Conservation (phyloP, 139 green algal species). For the Auxenochlorella protothecoides region DNA sequence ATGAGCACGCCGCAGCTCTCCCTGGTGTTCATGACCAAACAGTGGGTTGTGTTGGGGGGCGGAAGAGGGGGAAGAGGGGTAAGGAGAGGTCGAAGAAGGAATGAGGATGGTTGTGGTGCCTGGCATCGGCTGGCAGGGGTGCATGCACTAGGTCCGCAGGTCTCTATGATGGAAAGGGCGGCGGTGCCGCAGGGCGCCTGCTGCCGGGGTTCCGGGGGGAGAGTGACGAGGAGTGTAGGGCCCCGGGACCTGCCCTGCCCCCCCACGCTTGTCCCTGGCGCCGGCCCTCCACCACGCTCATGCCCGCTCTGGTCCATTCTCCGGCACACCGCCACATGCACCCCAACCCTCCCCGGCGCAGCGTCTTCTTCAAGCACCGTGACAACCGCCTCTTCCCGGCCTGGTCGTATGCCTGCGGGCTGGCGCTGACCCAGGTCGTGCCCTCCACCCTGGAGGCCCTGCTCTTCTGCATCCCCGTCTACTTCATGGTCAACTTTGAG, state of each 20-base stretch:
- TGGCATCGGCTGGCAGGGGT: no score
- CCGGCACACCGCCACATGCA: background rate
- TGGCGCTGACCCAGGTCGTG: slow-evolving; percentile 37
- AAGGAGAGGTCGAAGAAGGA: no score
- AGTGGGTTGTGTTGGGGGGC: slow-evolving; percentile 1
- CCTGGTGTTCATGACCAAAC: slow-evolving; percentile 41
- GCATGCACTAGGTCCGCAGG: no score
- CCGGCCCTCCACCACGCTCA: background rate
- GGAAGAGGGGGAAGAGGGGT: no score
- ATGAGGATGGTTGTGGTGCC: no score
- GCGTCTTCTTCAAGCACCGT: slow-evolving; percentile 76
- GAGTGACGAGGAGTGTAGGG: no score
- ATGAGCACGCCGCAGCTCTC: slow-evolving; percentile 28
- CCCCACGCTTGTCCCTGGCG: background rate
- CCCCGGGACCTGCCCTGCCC: no score
- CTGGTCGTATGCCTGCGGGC: slow-evolving; percentile 26
- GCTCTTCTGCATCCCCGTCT: slow-evolving; percentile 44
- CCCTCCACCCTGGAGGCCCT: slow-evolving; percentile 36
- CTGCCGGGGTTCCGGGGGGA: no score
- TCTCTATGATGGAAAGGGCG: no score
- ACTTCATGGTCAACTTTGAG: slow-evolving; percentile 48
- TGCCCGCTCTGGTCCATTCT: background rate
- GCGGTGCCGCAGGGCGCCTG: background rate
- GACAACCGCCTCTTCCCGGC: slow-evolving; percentile 58
- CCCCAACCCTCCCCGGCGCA: slow-evolving; percentile 3